These are phyloP conservation scores for Tolypocladium cylindrosporum DNA, from an alignment of 2,329 filamentous ascomycete genomes.

Conservation along the genomic window DNA sequence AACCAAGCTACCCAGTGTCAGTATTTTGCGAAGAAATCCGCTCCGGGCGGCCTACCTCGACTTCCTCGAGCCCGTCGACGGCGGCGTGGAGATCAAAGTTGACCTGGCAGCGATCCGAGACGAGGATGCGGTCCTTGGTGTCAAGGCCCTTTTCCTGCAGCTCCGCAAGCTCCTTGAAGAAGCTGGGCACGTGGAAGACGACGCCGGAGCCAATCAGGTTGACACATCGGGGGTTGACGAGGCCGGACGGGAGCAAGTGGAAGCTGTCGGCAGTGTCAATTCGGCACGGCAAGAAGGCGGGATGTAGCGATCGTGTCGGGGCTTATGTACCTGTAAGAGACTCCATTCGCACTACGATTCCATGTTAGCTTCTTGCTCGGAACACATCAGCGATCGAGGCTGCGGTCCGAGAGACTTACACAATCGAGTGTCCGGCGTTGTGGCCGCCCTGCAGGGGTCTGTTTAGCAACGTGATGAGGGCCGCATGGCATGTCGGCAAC, in stretches of 20 bases:
- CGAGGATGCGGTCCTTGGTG: constrained; percentile 40
- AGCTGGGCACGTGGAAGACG: constrained; percentile 47
- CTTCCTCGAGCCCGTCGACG: constrained; percentile 60
- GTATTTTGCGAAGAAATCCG: neutral
- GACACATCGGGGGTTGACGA: constrained; percentile 57
- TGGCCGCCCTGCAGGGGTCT: constrained; percentile 14
- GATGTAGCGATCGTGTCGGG: constrained; percentile 3
- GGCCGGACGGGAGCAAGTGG: constrained; percentile 57
- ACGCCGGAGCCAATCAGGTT: constrained; percentile 66
- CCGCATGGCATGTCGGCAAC: constrained; percentile 8
- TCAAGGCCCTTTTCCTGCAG: constrained; percentile 21
- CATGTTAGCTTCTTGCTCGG: neutral
- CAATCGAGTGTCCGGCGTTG: constrained; percentile 16
- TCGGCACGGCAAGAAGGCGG: neutral
- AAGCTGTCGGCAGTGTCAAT: constrained; percentile 30
- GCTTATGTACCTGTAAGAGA: constrained; percentile 23
- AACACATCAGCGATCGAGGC: neutral
- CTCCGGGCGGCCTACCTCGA: constrained; percentile 27
- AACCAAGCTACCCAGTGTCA: neutral
- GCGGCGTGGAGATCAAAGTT: constrained; percentile 55
- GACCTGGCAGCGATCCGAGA: constrained; percentile 54
- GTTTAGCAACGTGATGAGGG: constrained; percentile 10
- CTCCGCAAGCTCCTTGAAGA: constrained; percentile 30
- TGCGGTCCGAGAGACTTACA: constrained; percentile 4
- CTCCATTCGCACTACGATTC: constrained; percentile 15